phyloP scores from a whole-genome alignment of 1,284 basidiomycete genomes.

The Hemileia vastatrix region DNA sequence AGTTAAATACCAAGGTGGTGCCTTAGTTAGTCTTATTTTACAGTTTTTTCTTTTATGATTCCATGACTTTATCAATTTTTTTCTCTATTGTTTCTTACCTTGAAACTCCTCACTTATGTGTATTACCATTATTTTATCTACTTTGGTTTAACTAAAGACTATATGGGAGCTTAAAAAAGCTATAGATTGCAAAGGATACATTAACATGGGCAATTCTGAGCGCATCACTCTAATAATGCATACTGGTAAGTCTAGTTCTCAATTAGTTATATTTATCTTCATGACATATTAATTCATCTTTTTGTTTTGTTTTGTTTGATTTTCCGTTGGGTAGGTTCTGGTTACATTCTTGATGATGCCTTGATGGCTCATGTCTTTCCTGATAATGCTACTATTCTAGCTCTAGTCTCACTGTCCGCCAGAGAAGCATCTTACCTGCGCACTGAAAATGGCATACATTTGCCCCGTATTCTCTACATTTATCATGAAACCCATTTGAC shows the following conservation, averaged over 20 bases:
- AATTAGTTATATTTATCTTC: neutral
- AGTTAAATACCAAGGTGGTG: slow-evolving; percentile 4
- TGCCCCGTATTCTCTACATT: slow-evolving; percentile 8
- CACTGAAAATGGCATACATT: neutral
- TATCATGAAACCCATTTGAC: neutral
- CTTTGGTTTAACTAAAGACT: too few relatives aligned
- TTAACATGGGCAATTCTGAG: slow-evolving; percentile 4
- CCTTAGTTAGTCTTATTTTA: slow-evolving; percentile 9
- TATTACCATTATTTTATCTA: too few relatives aligned
- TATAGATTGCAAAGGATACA: slow-evolving; percentile 11
- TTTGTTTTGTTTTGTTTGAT: neutral
- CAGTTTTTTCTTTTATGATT: too few relatives aligned
- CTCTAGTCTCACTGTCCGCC: neutral
- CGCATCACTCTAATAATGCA: slow-evolving; percentile 10
- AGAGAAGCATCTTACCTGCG: neutral
- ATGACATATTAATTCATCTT: neutral
- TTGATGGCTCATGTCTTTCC: slow-evolving; percentile 5
- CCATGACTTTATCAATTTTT: too few relatives aligned
- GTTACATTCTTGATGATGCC: neutral
- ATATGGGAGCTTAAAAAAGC: slow-evolving; percentile 13
- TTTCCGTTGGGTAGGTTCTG: neutral
- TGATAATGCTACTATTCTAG: neutral
- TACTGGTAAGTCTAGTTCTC: neutral
- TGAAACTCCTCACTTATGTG: too few relatives aligned
- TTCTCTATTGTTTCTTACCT: too few relatives aligned